Percentiles rank a stretch among this genome's conserved stretches.
Conservation (phyloP, 345 rosid species). For the Physaria fendleri region DNA sequence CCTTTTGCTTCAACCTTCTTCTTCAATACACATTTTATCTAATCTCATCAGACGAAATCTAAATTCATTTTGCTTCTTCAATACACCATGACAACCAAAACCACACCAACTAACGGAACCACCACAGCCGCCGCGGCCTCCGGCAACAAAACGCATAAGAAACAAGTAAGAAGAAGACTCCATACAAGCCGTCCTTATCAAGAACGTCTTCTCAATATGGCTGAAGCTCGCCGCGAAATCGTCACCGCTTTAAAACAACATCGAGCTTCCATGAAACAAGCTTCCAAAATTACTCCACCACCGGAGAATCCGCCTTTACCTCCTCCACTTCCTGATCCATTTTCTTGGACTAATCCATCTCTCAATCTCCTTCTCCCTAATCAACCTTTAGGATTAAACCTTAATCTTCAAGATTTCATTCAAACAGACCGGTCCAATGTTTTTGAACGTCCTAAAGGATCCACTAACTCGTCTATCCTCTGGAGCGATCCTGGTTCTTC, state of each 20-base stretch:
- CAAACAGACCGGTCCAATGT: too few relatives aligned
- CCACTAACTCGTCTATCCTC: too few relatives aligned
- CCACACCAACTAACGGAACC: slow-evolving; percentile 16
- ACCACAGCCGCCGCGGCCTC: slow-evolving; percentile 22
- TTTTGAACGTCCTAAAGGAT: too few relatives aligned
- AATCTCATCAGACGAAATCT: too few relatives aligned
- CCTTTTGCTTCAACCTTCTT: slow-evolving; percentile 12
- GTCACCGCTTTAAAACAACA: slow-evolving; percentile 93
- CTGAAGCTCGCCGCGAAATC: slow-evolving; percentile 95
- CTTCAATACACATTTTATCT: slow-evolving; percentile 25
- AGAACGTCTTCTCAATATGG: slow-evolving; percentile 96
- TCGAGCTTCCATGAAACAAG: slow-evolving; percentile 90
- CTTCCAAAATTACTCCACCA: slow-evolving; percentile 26
- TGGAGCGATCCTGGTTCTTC: too few relatives aligned
- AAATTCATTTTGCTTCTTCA: slow-evolving; percentile 59
- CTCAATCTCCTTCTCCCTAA: slow-evolving; percentile 50
- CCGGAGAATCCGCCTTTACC: slow-evolving; percentile 26
- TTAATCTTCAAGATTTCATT: slow-evolving; percentile 79
- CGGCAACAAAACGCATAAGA: slow-evolving; percentile 50
- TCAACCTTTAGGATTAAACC: slow-evolving; percentile 73
- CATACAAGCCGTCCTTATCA: slow-evolving; percentile 92
- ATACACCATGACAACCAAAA: slow-evolving; percentile 32
- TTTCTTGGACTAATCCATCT: slow-evolving; percentile 31
- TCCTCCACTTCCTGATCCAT: slow-evolving; percentile 37
- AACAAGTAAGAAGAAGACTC: slow-evolving; percentile 91